A percentile compares a stretch with the other conserved stretches of the same genome.
Evolutionary conservation across 768 basidiomycete species (phyloP).

Genomic region (Neoboletus subvelutipes): DNA sequence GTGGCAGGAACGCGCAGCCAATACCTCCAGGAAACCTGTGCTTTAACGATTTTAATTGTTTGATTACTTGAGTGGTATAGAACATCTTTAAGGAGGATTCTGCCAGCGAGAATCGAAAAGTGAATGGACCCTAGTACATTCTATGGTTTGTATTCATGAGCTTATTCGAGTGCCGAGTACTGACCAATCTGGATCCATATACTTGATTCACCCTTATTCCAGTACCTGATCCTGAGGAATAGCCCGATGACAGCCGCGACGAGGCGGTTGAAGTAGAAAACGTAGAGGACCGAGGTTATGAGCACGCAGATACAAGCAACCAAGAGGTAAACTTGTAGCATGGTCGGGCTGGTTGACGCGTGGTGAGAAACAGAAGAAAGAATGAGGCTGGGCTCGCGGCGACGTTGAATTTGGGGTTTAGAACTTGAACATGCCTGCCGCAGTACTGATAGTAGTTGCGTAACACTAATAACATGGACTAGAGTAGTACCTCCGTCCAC

Average conservation of each 20-base stretch:
- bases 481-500: neutral
- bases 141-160: constrained; percentile 3
- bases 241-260: constrained; percentile 67
- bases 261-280: constrained; percentile 92
- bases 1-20: constrained; percentile 83
- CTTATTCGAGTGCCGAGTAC: constrained; percentile 15
- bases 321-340: constrained; percentile 62
- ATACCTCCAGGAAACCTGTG: constrained; percentile 89
- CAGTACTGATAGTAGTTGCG: no score
- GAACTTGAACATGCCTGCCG: constrained; percentile 6
- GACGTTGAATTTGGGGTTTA: neutral
- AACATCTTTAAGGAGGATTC: constrained; percentile 86
- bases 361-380: neutral
- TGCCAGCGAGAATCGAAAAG: constrained; percentile 82
- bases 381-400: neutral
- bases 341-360: constrained; percentile 21
- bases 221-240: constrained; percentile 66
- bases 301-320: constrained; percentile 59
- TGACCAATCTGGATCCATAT: constrained; percentile 83
- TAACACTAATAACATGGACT: neutral
- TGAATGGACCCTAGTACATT: constrained; percentile 74
- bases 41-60: constrained; percentile 79
- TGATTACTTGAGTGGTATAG: constrained; percentile 92
- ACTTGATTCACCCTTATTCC: constrained; percentile 76
- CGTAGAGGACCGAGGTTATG: constrained; percentile 61